Evolutionary conservation across 2,329 filamentous ascomycete genomes (phyloP).

Genomic region (Aspergillus proliferans): DNA sequence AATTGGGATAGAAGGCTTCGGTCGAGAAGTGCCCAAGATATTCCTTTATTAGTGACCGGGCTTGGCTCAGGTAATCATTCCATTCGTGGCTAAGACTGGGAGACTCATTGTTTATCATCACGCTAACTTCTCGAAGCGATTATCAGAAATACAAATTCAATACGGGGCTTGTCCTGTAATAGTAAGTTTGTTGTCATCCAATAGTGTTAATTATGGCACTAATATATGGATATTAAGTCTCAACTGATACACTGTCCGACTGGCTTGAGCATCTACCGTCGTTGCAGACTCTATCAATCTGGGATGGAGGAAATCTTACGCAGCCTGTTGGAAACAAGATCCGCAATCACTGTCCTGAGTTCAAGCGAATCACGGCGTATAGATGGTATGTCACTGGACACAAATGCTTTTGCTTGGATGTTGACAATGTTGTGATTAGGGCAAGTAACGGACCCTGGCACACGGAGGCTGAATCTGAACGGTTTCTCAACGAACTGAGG

Average conservation of each 20-base stretch:
- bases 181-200: conserved; percentile 24
- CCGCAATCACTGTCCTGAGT: conserved; percentile 53
- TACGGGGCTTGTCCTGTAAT: conserved; percentile 55
- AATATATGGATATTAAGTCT: conserved; percentile 29
- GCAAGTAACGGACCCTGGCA: conserved; percentile 27
- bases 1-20: conserved; percentile 19
- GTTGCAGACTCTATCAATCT: conserved; percentile 55
- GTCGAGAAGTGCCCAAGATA: conserved; percentile 15
- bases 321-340: conserved; percentile 51
- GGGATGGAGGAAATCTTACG: conserved; percentile 55
- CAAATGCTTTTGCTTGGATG: conserved; percentile 6
- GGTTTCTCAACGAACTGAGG: conserved; percentile 52
- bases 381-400: conserved; percentile 33
- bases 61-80: conserved; percentile 42
- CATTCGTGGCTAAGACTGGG: background rate
- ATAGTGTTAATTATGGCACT: background rate
- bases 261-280: conserved; percentile 57
- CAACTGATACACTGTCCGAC: conserved; percentile 46
- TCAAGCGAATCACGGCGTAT: conserved; percentile 56
- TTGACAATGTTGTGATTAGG: conserved; percentile 23
- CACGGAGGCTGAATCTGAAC: conserved; percentile 53
- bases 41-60: conserved; percentile 39
- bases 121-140: conserved; percentile 31
- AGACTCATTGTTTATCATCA: background rate
- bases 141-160: conserved; percentile 43